Evolutionary conservation across 202 grass and related monocot genomes (phyloP), one percentile per base, ranked within the genome.

Genomic region (Carex arenaria): DNA sequence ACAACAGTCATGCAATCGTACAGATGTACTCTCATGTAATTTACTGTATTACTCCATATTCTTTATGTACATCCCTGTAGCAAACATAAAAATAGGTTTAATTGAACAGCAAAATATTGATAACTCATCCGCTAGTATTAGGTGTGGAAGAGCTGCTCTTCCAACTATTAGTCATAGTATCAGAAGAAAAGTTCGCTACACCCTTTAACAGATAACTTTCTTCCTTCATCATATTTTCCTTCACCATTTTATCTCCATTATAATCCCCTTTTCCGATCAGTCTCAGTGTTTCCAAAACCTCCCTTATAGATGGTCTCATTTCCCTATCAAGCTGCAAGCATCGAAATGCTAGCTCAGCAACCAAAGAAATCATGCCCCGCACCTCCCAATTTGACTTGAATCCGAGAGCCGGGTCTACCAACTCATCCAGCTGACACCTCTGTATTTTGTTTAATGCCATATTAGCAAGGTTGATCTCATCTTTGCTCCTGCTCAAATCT

Each of bases 401-500:
- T 5, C 90, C 89, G 0, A 98, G 82, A 52, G 79, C 74, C 4
- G 89, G 86, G 52, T 98, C 91, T 2, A 93, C 92, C 62, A 98
- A 36, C 15, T 93, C 87, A 22, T 75, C 87, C 10, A 98, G 64
- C 31, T 93, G 84, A 4, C 83, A 81, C 23, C 86, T 92, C 83
- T 98, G 90, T 59, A 98, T 91, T 78, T 85, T 95, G 65, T 73
- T 88, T 19, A 93, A 82, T 18, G 92, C 90, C 90, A 98, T 87
- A 64, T 81, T 93, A 2, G 87, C 89, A 55, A 98, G n/a, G 72
- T 95, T 98, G n/a, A 98, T 93, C 34, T 98, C 95, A 6, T 85
- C 81, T n/a, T 87, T 88, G 55, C 84, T 87, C 86, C 95, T 91
- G 61, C n/a, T 87, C 87, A 89, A 91, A 82, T 98, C 95, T 59